A percentile compares a stretch with the other conserved stretches of the same genome.
Conservation (phyloP, 2,329 filamentous ascomycete species). For the Colletotrichum sp. region DNA sequence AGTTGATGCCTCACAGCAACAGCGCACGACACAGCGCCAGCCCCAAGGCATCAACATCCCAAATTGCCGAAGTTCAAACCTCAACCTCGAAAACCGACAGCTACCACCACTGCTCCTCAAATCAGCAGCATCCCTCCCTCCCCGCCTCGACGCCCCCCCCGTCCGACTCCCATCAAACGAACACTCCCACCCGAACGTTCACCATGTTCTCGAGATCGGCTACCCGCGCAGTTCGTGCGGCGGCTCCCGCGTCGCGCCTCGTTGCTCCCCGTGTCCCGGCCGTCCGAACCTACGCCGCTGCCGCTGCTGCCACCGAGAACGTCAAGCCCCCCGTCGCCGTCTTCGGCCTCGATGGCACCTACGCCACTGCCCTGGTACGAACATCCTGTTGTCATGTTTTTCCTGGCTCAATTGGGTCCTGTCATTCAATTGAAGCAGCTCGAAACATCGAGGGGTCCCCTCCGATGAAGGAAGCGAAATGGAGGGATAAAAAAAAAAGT, state of each 20-base stretch:
- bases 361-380: slow-evolving; percentile 96
- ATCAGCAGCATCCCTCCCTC: slow-evolving; percentile 17
- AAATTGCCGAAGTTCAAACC: slow-evolving; percentile 44
- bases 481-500: not conserved
- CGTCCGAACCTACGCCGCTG: slow-evolving; percentile 75
- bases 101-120: slow-evolving; percentile 15
- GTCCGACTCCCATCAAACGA: slow-evolving; percentile 15
- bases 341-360: slow-evolving; percentile 96
- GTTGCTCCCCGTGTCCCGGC: slow-evolving; percentile 62
- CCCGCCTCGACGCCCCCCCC: slow-evolving; percentile 22
- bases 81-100: slow-evolving; percentile 37
- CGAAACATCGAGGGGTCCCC: not conserved
- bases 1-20: slow-evolving; percentile 40
- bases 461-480: not conserved
- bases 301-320: slow-evolving; percentile 67
- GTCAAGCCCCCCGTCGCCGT: slow-evolving; percentile 87
- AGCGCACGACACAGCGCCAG: not conserved
- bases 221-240: slow-evolving; percentile 60
- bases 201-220: slow-evolving; percentile 67
- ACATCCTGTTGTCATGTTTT: not conserved
- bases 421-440: slow-evolving; percentile 23
- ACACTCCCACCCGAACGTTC: slow-evolving; percentile 22
- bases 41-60: slow-evolving; percentile 44
- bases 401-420: not conserved
- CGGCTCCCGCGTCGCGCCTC: slow-evolving; percentile 59